phyloP scores from a whole-genome alignment of 2,329 filamentous ascomycete genomes.

The Aspergillus novofumigatus region DNA sequence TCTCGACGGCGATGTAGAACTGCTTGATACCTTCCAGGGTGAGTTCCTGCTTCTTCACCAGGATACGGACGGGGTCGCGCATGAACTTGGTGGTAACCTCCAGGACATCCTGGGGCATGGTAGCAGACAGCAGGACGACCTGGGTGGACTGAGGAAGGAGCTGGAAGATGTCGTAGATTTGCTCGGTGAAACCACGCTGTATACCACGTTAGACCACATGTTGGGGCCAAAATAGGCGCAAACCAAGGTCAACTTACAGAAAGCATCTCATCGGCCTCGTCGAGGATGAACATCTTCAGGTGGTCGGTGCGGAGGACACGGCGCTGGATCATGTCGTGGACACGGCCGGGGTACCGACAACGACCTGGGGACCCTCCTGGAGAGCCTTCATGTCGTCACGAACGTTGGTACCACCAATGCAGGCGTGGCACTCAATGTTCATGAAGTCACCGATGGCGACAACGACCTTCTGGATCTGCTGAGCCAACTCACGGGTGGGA shows the following conservation, averaged over 20 bases:
- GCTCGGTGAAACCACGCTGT: slow-evolving; percentile 96
- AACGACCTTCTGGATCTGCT: slow-evolving; percentile 99
- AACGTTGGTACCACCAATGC: slow-evolving; percentile 97
- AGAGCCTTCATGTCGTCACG: slow-evolving; percentile 99
- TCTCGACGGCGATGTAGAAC: slow-evolving; percentile 99
- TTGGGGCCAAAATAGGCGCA: neutral
- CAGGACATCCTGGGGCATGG: slow-evolving; percentile 97
- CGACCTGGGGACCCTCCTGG: slow-evolving; percentile 91
- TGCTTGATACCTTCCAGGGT: slow-evolving; percentile 99
- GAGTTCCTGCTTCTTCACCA: slow-evolving; percentile 99
- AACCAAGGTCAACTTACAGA: slow-evolving; percentile 22
- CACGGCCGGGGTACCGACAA: slow-evolving; percentile 98
- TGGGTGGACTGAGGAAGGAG: slow-evolving; percentile 96
- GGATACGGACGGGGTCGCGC: slow-evolving; percentile 96
- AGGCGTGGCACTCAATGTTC: slow-evolving; percentile 98
- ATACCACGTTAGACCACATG: slow-evolving; percentile 4
- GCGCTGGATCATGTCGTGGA: slow-evolving; percentile 99
- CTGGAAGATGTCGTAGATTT: slow-evolving; percentile 99
- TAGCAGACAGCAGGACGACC: slow-evolving; percentile 95
- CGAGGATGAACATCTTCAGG: slow-evolving; percentile 99
- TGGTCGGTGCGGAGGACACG: slow-evolving; percentile 92
- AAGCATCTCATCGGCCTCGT: slow-evolving; percentile 99
- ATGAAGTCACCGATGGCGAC: slow-evolving; percentile 99
- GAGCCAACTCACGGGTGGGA: slow-evolving; percentile 95
- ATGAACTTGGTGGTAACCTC: slow-evolving; percentile 99